Evolutionary conservation across 192 early-diverging fungal genomes (phyloP), one percentile per base, ranked within the genome.

Genomic region (Ambispora gerdemannii): DNA sequence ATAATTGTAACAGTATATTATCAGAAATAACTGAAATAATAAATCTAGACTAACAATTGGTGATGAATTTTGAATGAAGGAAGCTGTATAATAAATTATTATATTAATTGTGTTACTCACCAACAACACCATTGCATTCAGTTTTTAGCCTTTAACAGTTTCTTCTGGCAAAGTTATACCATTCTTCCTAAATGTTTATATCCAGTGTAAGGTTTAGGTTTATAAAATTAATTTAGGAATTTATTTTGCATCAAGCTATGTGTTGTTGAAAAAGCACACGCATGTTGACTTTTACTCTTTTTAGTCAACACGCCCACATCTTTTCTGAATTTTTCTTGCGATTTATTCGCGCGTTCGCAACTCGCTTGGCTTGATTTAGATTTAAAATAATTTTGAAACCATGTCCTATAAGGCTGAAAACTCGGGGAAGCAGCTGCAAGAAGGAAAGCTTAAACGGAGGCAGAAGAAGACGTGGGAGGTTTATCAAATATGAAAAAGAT

Each of bases 1-100:
- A n/a, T n/a, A n/a, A n/a, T n/a, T n/a, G n/a, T n/a, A n/a, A n/a
- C n/a, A n/a, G n/a, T n/a, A 75, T 74, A 27, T 73, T 50, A 61
- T 76, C 77, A 73, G 58, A 85, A 8, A 84, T 80, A 15, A 87
- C 89, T 13, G 93, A 91, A 27, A 86, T 83, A 2, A 97, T 95
- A 11, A 95, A 95, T 28, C 97, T 68, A 98, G 83, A 11, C 92
- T 95, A 35, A 98, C 97, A 66, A 98, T 98, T 24, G 97, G 97
- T 6, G 94, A 96, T 33, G 95, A 95, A 80, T 98, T 82, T 93
- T 96, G 84, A 96, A 95, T 22, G 95, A 96, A 31, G 97, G 97
- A n/a, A n/a, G n/a, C n/a, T n/a, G n/a, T n/a, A n/a, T n/a, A n/a
- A n/a, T n/a, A n/a, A n/a, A n/a, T n/a, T n/a, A n/a, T n/a, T n/a